phyloP scores from a whole-genome alignment of 495 filamentous ascomycete genomes.

The Aspergillus saccharolyticus region DNA sequence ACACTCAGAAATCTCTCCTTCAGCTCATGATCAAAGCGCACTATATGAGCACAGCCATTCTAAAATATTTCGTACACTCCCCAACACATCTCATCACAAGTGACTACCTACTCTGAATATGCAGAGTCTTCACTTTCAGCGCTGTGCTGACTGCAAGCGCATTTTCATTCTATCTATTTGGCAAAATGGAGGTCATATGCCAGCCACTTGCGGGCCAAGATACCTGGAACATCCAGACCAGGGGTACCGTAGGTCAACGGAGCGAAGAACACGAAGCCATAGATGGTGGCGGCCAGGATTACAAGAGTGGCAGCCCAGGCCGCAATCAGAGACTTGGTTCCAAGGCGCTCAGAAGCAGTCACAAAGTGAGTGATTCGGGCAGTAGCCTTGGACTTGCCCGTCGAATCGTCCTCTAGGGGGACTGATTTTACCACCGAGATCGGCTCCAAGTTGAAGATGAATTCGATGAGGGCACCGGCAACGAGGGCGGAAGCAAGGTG shows the following conservation, averaged over 20 bases:
- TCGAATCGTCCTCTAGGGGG: slow-evolving; percentile 45
- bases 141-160: background rate
- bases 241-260: slow-evolving; percentile 94
- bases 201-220: slow-evolving; percentile 87
- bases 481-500: slow-evolving; percentile 91
- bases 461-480: slow-evolving; percentile 92
- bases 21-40: background rate
- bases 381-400: slow-evolving; percentile 35
- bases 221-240: slow-evolving; percentile 76
- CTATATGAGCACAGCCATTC: background rate
- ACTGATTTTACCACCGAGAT: slow-evolving; percentile 39
- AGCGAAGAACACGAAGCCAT: slow-evolving; percentile 86
- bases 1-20: background rate
- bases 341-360: slow-evolving; percentile 73
- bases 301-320: slow-evolving; percentile 73
- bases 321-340: slow-evolving; percentile 67
- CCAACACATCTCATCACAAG: background rate
- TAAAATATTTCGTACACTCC: background rate
- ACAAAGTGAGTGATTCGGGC: slow-evolving; percentile 43
- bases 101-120: slow-evolving; percentile 1
- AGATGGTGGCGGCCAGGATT: slow-evolving; percentile 63
- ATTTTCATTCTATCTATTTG: slow-evolving; percentile 56
- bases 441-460: slow-evolving; percentile 88
- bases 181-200: slow-evolving; percentile 98
- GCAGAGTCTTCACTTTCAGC: background rate